phyloP scores from a whole-genome alignment of 228 moss, liverwort and hornwort genomes.

The Sphagnum magellanicum region DNA sequence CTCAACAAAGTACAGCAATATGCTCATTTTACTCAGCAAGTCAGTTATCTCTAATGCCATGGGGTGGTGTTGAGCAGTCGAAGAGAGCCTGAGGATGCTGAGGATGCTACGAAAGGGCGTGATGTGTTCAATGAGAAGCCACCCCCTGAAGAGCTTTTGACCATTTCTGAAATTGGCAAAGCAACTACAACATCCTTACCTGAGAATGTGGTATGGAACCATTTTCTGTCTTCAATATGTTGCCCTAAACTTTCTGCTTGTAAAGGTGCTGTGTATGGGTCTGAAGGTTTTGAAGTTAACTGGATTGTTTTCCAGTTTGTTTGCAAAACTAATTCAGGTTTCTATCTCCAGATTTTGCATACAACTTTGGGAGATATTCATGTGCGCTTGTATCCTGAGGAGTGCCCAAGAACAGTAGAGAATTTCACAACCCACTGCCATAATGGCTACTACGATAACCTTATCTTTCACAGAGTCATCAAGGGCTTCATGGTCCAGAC shows the following conservation, averaged over 20 bases:
- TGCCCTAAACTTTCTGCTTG: too few relatives aligned
- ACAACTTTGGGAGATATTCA: conserved; percentile 95
- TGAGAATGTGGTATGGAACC: conserved; percentile 86
- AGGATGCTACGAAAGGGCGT: conserved; percentile 91
- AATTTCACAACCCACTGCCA: conserved; percentile 99
- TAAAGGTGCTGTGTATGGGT: too few relatives aligned
- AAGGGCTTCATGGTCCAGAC: conserved; percentile 99
- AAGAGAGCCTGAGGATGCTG: conserved; percentile 98
- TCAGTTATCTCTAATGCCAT: too few relatives aligned
- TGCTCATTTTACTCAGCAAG: too few relatives aligned
- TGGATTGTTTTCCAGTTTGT: too few relatives aligned
- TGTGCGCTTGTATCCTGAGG: conserved; percentile 90
- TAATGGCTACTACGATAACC: conserved; percentile 98
- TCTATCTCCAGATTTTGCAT: conserved; percentile 68
- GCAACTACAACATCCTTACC: conserved; percentile 93
- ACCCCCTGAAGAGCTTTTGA: conserved; percentile 95
- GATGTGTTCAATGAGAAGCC: conserved; percentile 99
- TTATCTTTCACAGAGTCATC: conserved; percentile 96
- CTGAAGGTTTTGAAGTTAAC: too few relatives aligned
- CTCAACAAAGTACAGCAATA: too few relatives aligned
- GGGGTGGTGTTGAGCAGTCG: conserved; percentile 38
- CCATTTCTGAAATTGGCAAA: conserved; percentile 94
- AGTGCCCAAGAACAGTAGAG: conserved; percentile 94
- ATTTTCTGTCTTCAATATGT: background rate
- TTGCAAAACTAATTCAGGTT: background rate